A percentile compares a stretch with the other conserved stretches of the same genome.
phyloP scores from a whole-genome alignment of 176 grass and related monocot species.

The bread wheat (Triticum aestivum) region IWGSC_CS_RefSeq_v2.1 NC_057812.1:738274130-738274629 shows the following conservation, averaged over 20 bases:
- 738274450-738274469: constrained; percentile 15
- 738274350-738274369: not conserved
- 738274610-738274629: constrained; percentile 13
- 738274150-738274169: no score
- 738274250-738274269: not conserved
- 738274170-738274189: not conserved
- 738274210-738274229: not conserved
- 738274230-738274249: not conserved
- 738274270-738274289: not conserved
- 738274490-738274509: constrained; percentile 29
- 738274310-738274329: not conserved
- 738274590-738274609: constrained; percentile 28
- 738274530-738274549: not conserved
- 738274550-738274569: not conserved
- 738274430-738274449: not conserved
- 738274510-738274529: constrained; percentile 25
- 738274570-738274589: constrained; percentile 25
- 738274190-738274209: not conserved
- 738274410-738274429: not conserved
- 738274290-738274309: not conserved
- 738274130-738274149: not conserved
- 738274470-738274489: constrained; percentile 35
- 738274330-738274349: constrained; percentile 18
- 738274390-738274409: constrained; percentile 20
- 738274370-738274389: not conserved